Base-by-base conservation (phyloP, 129 eudicot species). In the Artemisia tridentata region DNA sequence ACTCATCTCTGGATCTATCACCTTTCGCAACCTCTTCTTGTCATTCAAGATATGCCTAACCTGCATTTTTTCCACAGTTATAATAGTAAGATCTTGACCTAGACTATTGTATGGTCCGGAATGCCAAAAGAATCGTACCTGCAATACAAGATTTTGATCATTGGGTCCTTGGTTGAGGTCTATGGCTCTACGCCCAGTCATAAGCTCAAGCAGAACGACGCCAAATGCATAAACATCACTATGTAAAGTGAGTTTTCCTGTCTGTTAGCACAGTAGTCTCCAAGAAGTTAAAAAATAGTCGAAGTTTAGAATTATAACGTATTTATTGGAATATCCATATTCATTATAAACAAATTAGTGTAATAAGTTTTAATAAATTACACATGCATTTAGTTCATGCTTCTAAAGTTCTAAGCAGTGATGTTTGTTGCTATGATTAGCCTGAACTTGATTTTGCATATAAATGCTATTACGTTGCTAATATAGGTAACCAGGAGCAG, bases 181-280 rank as follows among this genome's bases (percentile, higher is more conserved):
- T 47, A 89, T 80, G 2, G 98, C 98, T 85, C 92, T 83, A 57
- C 96, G 78, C 62, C 97, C 99, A 11, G 99, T 95, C 82, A 95
- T 70, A 74, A 95, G 99, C 82, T 95, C 99, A 64, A 91, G 98
- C 49, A 88, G 85, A 63, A 91, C 96, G 10, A 91, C 96, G 34
- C 98, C 98, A 77, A 91, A 91, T 69, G 98, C 98, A 69, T 91
- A 91, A 59, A 91, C 97, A 62, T 91, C 97, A 67, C 97, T 88
- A 79, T 88, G 98, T 84, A 88, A 77, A 16, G 98, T 91, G 76
- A 91, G 96, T 66, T 89, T 86, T 55, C 98, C 98, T 23, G 98
- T 92, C 98, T 92, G 88, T 89, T 82, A 60, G 57, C 68, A 81
- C 72, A 63, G 71, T 74, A 47, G 61, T 14, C 23, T 38, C 10